phyloP scores from a whole-genome alignment of 768 basidiomycete species.

The Boletus huronensis region DNA sequence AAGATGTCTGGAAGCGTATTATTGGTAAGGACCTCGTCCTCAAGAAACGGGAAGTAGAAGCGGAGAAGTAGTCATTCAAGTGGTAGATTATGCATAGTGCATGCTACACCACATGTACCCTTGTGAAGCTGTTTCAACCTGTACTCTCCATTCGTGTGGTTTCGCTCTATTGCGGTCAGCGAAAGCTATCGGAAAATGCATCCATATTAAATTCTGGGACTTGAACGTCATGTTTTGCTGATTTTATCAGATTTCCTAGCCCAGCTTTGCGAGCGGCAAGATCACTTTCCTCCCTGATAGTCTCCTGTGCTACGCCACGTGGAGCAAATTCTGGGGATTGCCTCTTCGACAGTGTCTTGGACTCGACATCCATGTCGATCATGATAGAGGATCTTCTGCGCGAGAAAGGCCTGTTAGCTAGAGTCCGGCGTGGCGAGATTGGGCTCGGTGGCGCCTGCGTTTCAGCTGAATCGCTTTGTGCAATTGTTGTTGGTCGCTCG shows the following conservation, averaged over 20 bases:
- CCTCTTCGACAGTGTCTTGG: conserved; percentile 54
- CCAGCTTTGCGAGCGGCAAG: conserved; percentile 64
- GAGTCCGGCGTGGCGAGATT: conserved; percentile 41
- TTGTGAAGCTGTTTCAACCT: conserved; percentile 6
- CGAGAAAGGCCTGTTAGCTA: conserved; percentile 48
- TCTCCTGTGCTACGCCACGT: conserved; percentile 22
- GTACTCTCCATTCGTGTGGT: conserved; percentile 1
- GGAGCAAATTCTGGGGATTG: conserved; percentile 43
- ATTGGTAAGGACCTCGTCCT: conserved; percentile 73
- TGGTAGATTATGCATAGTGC: conserved; percentile 7
- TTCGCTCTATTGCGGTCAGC: not conserved
- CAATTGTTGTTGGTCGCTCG: conserved; percentile 60
- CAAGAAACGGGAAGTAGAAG: conserved; percentile 81
- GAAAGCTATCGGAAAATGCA: conserved; percentile 51
- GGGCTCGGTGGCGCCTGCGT: conserved; percentile 40
- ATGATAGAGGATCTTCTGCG: conserved; percentile 71
- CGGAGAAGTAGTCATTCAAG: conserved; percentile 40
- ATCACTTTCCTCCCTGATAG: conserved; percentile 51
- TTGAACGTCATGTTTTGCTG: conserved; percentile 83
- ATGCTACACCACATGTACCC: conserved; percentile 10
- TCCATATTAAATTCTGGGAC: conserved; percentile 88
- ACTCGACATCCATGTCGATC: conserved; percentile 84
- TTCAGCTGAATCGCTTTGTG: conserved; percentile 12
- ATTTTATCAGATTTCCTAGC: conserved; percentile 81
- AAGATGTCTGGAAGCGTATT: conserved; percentile 92